Evolutionary conservation across 768 basidiomycete species (phyloP), one percentile per base, ranked within the genome.

Genomic region (Xerocomellus amylosporus): DNA sequence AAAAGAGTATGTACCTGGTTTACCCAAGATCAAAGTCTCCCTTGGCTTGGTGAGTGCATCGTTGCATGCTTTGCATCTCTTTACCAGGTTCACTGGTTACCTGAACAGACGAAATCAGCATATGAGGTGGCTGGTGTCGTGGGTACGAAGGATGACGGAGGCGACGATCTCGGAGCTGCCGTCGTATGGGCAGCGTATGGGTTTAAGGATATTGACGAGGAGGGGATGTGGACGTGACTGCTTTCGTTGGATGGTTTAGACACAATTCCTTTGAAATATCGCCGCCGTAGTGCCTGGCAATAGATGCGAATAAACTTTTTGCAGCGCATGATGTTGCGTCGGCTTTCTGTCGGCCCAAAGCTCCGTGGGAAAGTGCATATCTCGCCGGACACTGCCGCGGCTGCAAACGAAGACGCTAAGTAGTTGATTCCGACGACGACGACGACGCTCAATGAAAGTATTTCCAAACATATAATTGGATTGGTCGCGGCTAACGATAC

Each of bases 1-100:
- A 22, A 78, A 78, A 46, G 64, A 61, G 10, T 84, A 85, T 55
- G 64, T 47, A 0, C 80, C 83, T 1, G 71, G 74, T 7, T 59
- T 67, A 12, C 80, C 82, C 0, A 81, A 74, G 17, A 86, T 86
- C 72, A 85, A 85, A 63, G 75, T 87, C 2, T 80, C 85, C 0
- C 75, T 87, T 22, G 85, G 85, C 5, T 58, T 85, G 46, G 81
- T 83, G 46, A 59, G 79, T 72, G 0, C 28, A 22, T 33, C 19
- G 41, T 52, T 20, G 26, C 56, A 9, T 22, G 20, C 24, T 46
- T 20, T 7, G 5, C 8, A 4, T 30, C 8, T 8, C n/a, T 12
- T 33, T 33, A 17, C 0, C 12, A 33, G 12, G 37, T 20, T 49
- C 6, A 31, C 30, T 28, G n/a, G 40, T 38, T 0, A 12, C 22